Evolutionary conservation across 2,329 filamentous ascomycete species (phyloP), one percentile per base, ranked within the genome.

Genomic region (Cladobotryum protrusum): DNA sequence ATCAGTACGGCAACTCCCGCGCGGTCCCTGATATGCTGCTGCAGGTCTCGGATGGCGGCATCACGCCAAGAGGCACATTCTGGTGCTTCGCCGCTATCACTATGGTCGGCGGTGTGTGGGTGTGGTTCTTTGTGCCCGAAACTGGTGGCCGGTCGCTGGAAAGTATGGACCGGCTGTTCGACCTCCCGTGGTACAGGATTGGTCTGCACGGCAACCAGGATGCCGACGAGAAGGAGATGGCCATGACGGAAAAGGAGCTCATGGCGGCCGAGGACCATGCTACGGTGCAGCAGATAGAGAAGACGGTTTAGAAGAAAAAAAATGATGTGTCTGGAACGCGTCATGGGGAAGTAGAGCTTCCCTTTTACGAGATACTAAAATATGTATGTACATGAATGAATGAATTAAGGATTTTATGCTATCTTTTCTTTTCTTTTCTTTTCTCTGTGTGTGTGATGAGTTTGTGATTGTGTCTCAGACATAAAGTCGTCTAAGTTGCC

Each of bases 1-100:
- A 88, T 66, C 85, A 89, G 66, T 90, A 88, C 62, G 87, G 86
- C 20, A 89, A 87, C 70, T 77, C 81, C 1, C 83, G 87, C 34
- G 85, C 87, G 0, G 83, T 89, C 0, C 87, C 86, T 1, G 79
- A 82, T 56, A 88, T 90, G 85, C 78, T 91, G 41, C 72, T 90
- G 1, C 56, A 69, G 8, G 49, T 54, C 0, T 15, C 53, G 1
- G 33, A 70, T 1, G 76, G 76, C 2, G 78, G 78, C 1, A 75
- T 82, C 53, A 72, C 65, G 12, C 73, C 75, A 35, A 79, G 76
- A 52, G 87, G 87, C 0, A 90, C 87, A 0, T 91, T 91, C 72
- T 84, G 85, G 78, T 87, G 84, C 69, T 91, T 90, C 65, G 75
- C 78, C 0, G 79, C 75, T 3, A 75, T 90, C 9, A 90, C 86